phyloP scores from a whole-genome alignment of 2,329 filamentous ascomycete genomes.

The Botrytis fragariae region DNA sequence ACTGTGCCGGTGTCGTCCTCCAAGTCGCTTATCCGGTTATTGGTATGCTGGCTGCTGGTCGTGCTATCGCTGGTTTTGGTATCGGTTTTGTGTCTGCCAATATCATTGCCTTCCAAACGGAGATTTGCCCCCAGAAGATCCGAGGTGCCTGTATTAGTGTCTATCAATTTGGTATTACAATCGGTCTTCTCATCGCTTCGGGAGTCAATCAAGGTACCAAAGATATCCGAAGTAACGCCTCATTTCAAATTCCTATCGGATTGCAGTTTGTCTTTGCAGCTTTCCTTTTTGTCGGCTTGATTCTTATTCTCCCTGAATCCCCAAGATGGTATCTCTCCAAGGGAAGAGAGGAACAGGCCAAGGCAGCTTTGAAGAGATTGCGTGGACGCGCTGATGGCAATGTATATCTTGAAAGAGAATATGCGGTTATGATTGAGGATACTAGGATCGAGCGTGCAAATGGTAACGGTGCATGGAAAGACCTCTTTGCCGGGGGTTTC shows the following conservation, averaged over 20 bases:
- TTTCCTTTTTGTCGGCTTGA: slow-evolving; percentile 7
- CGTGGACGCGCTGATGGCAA: slow-evolving; percentile 44
- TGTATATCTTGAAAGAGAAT: slow-evolving; percentile 49
- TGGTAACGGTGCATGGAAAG: slow-evolving; percentile 67
- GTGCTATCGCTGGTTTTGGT: slow-evolving; percentile 72
- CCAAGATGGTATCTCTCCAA: slow-evolving; percentile 40
- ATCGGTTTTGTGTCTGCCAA: slow-evolving; percentile 78
- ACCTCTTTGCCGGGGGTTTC: slow-evolving; percentile 65
- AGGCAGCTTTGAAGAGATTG: slow-evolving; percentile 68
- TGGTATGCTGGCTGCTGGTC: slow-evolving; percentile 62
- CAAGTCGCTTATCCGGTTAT: slow-evolving; percentile 40
- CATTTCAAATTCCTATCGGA: slow-evolving; percentile 77
- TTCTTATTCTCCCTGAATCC: slow-evolving; percentile 38
- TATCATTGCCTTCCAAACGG: slow-evolving; percentile 78
- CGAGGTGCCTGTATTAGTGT: slow-evolving; percentile 72
- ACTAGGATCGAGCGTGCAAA: slow-evolving; percentile 70
- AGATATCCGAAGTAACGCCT: slow-evolving; percentile 56
- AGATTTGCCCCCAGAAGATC: slow-evolving; percentile 61
- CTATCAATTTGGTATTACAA: slow-evolving; percentile 80
- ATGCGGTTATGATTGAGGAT: slow-evolving; percentile 41
- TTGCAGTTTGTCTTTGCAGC: slow-evolving; percentile 73
- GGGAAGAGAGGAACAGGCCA: slow-evolving; percentile 37
- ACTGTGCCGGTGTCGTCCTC: slow-evolving; percentile 30
- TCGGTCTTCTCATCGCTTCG: slow-evolving; percentile 72
- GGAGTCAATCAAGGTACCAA: slow-evolving; percentile 71